Base-by-base conservation (phyloP, 176 grass and related monocot species). In the Oryza glaberrima region DNA sequence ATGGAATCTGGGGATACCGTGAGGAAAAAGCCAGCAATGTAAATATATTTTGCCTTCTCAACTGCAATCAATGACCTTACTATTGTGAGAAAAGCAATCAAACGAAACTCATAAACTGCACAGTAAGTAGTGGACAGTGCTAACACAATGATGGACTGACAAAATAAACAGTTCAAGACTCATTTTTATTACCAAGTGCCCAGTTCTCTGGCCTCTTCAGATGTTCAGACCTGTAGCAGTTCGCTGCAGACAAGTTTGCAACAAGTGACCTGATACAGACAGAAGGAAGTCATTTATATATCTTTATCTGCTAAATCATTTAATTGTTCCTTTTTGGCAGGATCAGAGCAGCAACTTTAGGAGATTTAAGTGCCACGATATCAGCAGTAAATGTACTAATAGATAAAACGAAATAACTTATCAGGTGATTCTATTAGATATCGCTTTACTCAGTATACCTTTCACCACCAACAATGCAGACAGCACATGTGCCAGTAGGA, bases 1-100 rank as follows among this genome's bases (percentile, higher is more conserved):
- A 96, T 96, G 76, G 97, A 99, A 19, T 99, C 97, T 8, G 94
- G 97, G 5, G 97, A 99, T 35, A 99, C 97, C 0, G 94, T 99
- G 30, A 99, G 90, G 88, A 99, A 99, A 94, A 96, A 99, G 7
- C 97, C 97, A 91, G 97, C 94, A 82, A 99, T 99, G 66, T 96
- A 96, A 65, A 96, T 89, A 82, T 96, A 99, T 79, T 99, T 99
- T 49, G 97, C 94, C 70, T 94, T 99, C 79, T 94, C 96, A 90
- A 99, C 96, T 99, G 77, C 77, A 65, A 49, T 83, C 28, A 72
- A 78, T 63, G 35, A 63, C 8, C 19, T 78, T n/a, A 49, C 13
- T 49, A 49, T 25, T 49, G 9, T 86, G 28, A 86, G 67, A 19
- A 77, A 66, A 49, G 3, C 19, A 13, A 81, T 71, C 11, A 82